Conservation (phyloP, 768 basidiomycete genomes). For the Roridomyces roridus region DNA sequence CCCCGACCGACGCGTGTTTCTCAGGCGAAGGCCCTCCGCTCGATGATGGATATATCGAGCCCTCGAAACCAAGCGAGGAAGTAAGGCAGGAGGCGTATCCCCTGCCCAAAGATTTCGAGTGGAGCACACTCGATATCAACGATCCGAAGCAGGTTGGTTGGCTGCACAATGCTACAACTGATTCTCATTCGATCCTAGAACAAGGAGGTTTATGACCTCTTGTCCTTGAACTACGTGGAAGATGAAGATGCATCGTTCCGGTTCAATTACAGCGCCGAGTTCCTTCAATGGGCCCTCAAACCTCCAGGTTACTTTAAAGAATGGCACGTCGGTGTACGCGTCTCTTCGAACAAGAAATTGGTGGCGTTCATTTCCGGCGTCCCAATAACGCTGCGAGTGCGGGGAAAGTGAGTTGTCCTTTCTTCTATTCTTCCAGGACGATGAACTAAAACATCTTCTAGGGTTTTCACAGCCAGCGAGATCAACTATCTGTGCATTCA, state of each 20-base stretch:
- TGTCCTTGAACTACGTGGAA: slow-evolving; percentile 95
- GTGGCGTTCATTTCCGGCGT: slow-evolving; percentile 97
- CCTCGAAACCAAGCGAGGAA: slow-evolving; percentile 73
- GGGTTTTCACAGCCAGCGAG: slow-evolving; percentile 77
- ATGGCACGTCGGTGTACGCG: slow-evolving; percentile 97
- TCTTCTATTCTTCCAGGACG: neutral
- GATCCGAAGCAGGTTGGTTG: slow-evolving; percentile 71
- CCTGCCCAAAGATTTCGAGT: slow-evolving; percentile 92
- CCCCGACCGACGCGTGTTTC: neutral
- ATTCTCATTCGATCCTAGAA: slow-evolving; percentile 54
- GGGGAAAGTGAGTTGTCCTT: slow-evolving; percentile 68
- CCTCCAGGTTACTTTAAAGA: slow-evolving; percentile 93
- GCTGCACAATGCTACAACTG: neutral
- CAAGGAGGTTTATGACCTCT: slow-evolving; percentile 89
- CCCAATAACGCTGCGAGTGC: slow-evolving; percentile 85
- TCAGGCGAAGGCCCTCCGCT: slow-evolving; percentile 67
- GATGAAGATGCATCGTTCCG: slow-evolving; percentile 96
- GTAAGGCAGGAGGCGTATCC: slow-evolving; percentile 89
- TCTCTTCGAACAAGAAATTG: slow-evolving; percentile 87
- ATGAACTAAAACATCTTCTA: slow-evolving; percentile 34
- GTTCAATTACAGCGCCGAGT: slow-evolving; percentile 95
- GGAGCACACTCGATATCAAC: slow-evolving; percentile 82
- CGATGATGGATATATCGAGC: slow-evolving; percentile 90
- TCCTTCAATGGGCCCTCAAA: slow-evolving; percentile 92
- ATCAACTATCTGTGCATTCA: slow-evolving; percentile 98